These are phyloP conservation scores for Fusarium sp. DNA, from an alignment of 2,329 filamentous ascomycete species.

Conservation along the genomic window DNA sequence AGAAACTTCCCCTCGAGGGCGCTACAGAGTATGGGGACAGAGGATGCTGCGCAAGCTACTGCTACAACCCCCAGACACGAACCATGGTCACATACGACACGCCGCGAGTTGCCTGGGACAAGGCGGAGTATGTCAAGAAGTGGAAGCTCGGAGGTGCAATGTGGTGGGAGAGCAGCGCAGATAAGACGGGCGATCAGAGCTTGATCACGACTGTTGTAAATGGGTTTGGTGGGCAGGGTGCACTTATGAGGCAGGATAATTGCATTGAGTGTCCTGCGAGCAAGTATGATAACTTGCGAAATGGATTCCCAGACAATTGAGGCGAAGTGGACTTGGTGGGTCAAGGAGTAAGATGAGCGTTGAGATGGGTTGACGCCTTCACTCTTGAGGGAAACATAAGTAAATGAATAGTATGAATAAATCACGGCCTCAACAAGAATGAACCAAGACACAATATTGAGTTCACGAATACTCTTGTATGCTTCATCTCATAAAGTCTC, in stretches of 20 bases:
- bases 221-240: conserved; percentile 62
- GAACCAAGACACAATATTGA: not conserved
- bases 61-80: conserved; percentile 70
- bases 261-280: conserved; percentile 70
- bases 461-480: not conserved
- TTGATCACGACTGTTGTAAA: conserved; percentile 74
- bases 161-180: conserved; percentile 95
- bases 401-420: not conserved
- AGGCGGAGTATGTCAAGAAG: conserved; percentile 76
- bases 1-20: conserved; percentile 77
- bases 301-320: conserved; percentile 62
- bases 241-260: conserved; percentile 65
- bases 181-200: conserved; percentile 72
- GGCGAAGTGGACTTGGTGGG: conserved; percentile 5
- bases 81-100: conserved; percentile 86
- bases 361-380: not conserved
- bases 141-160: conserved; percentile 84
- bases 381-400: not conserved
- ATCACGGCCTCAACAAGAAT: not conserved
- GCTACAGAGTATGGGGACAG: conserved; percentile 72
- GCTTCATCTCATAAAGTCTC: not conserved
- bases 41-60: conserved; percentile 76
- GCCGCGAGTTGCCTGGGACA: conserved; percentile 70
- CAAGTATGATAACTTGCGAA: conserved; percentile 76
- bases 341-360: not conserved